These are phyloP conservation scores for Babjeviella inositovora DNA, from an alignment of 805 yeast genomes.

Conservation along the genomic window DNA sequence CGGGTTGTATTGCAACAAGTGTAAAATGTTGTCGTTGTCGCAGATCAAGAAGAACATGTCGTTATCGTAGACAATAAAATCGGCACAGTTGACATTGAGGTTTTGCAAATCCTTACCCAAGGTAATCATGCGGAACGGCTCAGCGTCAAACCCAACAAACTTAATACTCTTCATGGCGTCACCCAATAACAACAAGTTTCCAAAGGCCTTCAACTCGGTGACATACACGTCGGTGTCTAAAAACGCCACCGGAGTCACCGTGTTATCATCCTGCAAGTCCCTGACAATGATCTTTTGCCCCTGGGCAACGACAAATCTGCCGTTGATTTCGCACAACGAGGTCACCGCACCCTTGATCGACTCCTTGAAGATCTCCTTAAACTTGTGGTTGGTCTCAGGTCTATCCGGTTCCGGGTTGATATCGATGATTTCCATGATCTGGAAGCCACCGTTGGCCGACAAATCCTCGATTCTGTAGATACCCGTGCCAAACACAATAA, in stretches of 20 bases:
- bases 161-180: slow-evolving; percentile 68
- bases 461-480: slow-evolving; percentile 65
- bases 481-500: slow-evolving; percentile 69
- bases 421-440: slow-evolving; percentile 58
- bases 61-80: slow-evolving; percentile 58
- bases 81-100: slow-evolving; percentile 55
- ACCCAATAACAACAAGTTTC: slow-evolving; percentile 68
- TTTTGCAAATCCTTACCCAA: slow-evolving; percentile 60
- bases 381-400: slow-evolving; percentile 70
- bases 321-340: slow-evolving; percentile 63
- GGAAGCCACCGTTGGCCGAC: slow-evolving; percentile 64
- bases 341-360: slow-evolving; percentile 75
- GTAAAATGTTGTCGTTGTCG: slow-evolving; percentile 53
- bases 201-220: slow-evolving; percentile 67
- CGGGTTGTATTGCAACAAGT: slow-evolving; percentile 76
- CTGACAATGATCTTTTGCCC: slow-evolving; percentile 73
- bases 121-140: slow-evolving; percentile 75
- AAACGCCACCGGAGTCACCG: slow-evolving; percentile 88
- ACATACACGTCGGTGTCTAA: slow-evolving; percentile 72
- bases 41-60: slow-evolving; percentile 52
- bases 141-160: slow-evolving; percentile 84
- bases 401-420: slow-evolving; percentile 81
- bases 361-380: slow-evolving; percentile 61
- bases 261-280: slow-evolving; percentile 72
- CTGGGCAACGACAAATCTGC: slow-evolving; percentile 70